Evolutionary conservation across 2,329 filamentous ascomycete genomes (phyloP), one percentile per base, ranked within the genome.

Genomic region (Aotearoamyces nothofagi): DNA sequence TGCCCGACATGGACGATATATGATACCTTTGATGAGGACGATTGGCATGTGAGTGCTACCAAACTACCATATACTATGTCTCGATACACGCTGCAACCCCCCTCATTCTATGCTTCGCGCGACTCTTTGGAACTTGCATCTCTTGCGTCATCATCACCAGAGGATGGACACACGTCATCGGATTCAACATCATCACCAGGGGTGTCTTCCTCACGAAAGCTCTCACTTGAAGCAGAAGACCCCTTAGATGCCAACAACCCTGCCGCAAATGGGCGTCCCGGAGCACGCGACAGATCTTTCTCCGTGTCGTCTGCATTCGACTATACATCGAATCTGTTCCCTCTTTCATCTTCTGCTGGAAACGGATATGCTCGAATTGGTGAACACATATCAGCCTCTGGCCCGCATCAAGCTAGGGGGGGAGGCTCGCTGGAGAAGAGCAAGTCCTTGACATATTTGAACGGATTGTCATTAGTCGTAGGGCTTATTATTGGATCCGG

Each of bases 41-140:
- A 20, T 15, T 25, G 22, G 14, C 24, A 27, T 20, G 28, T 25
- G 16, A 23, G n/a, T 24, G 20, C 24, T 12, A 12, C n/a, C 10
- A 15, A 23, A 30, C 24, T 17, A 13, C 22, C 22, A 14, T 12
- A 24, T 20, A 12, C 19, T 12, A 31, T 31, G 29, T 31, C 29
- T 17, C 22, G 23, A 22, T 27, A 31, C 29, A 29, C 29, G 15
- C 17, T 23, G 17, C 27, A 30, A 16, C 27, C 27, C 12, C 15
- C 20, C 13, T 23, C 20, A n/a, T 12, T 22, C 14, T 15, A 32
- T 22, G 15, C 47, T 39, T 40, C 42, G 32, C 81, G 90, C 58
- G 90, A 98, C 64, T 96, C 87, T 26, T 73, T 98, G 47, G 90
- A 98, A 61, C 78, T 98, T 33, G 90, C 86, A 35, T 94, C 86